A percentile compares a stretch with the other conserved stretches of the same genome.
Conservation (phyloP, 805 yeast genomes). For the Priceomyces medius region DNA sequence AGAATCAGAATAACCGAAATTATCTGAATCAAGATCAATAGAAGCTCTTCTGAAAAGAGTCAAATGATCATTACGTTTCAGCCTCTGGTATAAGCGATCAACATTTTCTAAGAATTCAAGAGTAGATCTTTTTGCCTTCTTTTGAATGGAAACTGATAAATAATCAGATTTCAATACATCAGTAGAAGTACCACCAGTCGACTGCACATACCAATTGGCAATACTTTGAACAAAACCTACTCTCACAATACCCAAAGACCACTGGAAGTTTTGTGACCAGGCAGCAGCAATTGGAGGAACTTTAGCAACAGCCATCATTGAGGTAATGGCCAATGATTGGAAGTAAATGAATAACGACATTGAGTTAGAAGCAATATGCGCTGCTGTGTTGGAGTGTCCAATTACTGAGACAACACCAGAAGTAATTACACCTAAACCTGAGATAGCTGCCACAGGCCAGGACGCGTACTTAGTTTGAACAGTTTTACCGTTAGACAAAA, state of each 20-base stretch:
- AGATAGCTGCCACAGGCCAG: constrained; percentile 93
- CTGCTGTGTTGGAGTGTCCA: constrained; percentile 91
- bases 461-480: constrained; percentile 90
- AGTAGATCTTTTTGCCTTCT: constrained; percentile 33
- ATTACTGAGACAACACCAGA: constrained; percentile 84
- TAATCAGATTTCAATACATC: constrained; percentile 65
- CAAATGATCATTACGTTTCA: constrained; percentile 10
- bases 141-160: constrained; percentile 84
- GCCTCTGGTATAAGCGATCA: constrained; percentile 8
- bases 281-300: constrained; percentile 98
- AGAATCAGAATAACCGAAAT: constrained; percentile 42
- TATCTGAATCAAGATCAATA: constrained; percentile 42
- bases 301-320: constrained; percentile 91
- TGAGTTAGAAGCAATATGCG: constrained; percentile 96
- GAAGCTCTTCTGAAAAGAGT: constrained; percentile 27
- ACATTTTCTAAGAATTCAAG: constrained; percentile 14
- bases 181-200: constrained; percentile 89
- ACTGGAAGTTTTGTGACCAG: constrained; percentile 95
- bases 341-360: constrained; percentile 90
- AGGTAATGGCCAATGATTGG: constrained; percentile 86
- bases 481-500: constrained; percentile 82
- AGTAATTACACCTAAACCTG: constrained; percentile 83
- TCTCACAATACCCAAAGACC: constrained; percentile 91
- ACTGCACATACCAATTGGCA: constrained; percentile 90
- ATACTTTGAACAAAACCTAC: constrained; percentile 75